These are phyloP conservation scores for Areca catechu DNA, from an alignment of 176 grass and related monocot species.

Conservation along the genomic window DNA sequence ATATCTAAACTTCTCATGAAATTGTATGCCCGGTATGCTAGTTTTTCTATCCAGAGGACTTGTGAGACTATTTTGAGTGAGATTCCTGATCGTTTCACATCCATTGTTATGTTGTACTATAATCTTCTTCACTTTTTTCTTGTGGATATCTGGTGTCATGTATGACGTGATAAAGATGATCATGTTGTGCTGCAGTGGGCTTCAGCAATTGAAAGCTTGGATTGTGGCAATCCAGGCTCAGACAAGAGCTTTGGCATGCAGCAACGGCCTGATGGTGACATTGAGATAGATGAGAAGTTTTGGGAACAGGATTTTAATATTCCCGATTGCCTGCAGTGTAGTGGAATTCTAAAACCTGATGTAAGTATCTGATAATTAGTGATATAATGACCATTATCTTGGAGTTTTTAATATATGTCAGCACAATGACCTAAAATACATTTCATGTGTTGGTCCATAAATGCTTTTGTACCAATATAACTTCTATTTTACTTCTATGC, in stretches of 20 bases:
- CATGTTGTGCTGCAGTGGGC: conserved; percentile 59
- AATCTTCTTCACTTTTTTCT: not conserved
- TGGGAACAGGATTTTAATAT: conserved; percentile 94
- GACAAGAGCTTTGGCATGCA: conserved; percentile 85
- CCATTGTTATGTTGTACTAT: not conserved
- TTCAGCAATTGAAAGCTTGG: conserved; percentile 68
- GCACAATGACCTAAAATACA: too few species aligned
- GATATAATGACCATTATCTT: too few species aligned
- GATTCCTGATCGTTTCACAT: not conserved
- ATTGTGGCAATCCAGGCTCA: conserved; percentile 44
- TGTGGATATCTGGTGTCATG: not conserved
- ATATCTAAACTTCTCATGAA: too few species aligned
- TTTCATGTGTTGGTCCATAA: too few species aligned
- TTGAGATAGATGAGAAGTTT: conserved; percentile 95
- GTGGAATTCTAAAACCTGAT: conserved; percentile 90
- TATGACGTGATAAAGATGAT: conserved; percentile 4
- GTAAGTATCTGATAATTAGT: conserved; percentile 15
- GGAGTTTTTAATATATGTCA: too few species aligned
- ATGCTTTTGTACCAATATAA: too few species aligned
- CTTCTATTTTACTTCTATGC: too few species aligned
- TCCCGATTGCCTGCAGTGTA: conserved; percentile 70
- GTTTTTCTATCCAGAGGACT: not conserved
- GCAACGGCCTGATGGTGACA: conserved; percentile 85
- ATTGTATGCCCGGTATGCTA: not conserved
- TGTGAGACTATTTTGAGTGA: not conserved